These are phyloP conservation scores for Tremellales sp. DNA, from an alignment of 1,284 basidiomycete species.

Conservation along the genomic window DNA sequence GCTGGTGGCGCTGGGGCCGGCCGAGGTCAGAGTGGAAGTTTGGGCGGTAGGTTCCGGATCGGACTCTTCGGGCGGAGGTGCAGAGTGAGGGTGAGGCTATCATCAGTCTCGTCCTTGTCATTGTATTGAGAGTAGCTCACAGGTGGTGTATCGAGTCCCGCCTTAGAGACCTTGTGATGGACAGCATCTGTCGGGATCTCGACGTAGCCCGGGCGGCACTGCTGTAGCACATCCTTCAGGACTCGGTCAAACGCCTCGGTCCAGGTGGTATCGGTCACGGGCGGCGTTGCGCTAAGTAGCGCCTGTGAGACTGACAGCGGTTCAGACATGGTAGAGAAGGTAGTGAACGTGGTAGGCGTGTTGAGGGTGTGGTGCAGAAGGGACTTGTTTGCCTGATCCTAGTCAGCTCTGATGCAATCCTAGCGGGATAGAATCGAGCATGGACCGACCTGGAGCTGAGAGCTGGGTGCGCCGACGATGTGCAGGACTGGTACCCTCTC, in stretches of 20 bases:
- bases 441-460: conserved; percentile 25
- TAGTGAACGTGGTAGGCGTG: conserved; percentile 67
- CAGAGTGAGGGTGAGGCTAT: conserved; percentile 48
- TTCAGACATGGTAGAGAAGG: conserved; percentile 70
- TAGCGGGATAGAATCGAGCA: not conserved
- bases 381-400: conserved; percentile 51
- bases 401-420: conserved; percentile 1
- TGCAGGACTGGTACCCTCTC: conserved; percentile 92
- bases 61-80: conserved; percentile 27
- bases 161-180: conserved; percentile 62
- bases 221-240: conserved; percentile 63
- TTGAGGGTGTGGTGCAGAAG: conserved; percentile 81
- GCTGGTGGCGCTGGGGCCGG: conserved; percentile 3
- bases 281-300: conserved; percentile 54
- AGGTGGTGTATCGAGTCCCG: conserved; percentile 63
- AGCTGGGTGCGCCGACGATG: conserved; percentile 78
- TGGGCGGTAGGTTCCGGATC: conserved; percentile 12
- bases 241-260: conserved; percentile 72
- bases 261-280: conserved; percentile 52
- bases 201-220: conserved; percentile 84
- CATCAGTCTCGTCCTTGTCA: not conserved
- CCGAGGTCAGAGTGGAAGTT: conserved; percentile 3
- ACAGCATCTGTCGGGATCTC: conserved; percentile 83
- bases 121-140: conserved; percentile 16
- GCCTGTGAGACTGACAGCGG: conserved; percentile 73